phyloP scores from a whole-genome alignment of 2,329 filamentous ascomycete genomes.

The Fusarium xylarioides region DNA sequence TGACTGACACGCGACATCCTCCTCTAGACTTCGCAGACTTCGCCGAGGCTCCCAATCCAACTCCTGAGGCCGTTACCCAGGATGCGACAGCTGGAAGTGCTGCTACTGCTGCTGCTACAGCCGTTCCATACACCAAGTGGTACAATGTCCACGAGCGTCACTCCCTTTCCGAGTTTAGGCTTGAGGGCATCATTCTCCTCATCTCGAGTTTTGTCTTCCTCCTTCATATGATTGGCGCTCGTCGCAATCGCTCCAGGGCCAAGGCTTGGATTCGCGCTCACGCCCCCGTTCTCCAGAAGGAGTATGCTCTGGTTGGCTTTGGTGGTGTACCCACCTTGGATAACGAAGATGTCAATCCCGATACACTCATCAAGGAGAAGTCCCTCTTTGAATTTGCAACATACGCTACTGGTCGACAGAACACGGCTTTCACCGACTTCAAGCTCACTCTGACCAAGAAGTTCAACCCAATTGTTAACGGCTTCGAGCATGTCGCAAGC shows the following conservation, averaged over 20 bases:
- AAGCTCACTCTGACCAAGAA: conserved; percentile 83
- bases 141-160: conserved; percentile 96
- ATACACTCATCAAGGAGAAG: conserved; percentile 79
- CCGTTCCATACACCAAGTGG: conserved; percentile 87
- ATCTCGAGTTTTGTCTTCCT: conserved; percentile 78
- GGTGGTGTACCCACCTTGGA: conserved; percentile 63
- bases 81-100: conserved; percentile 58
- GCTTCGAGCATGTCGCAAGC: conserved; percentile 72
- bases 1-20: conserved; percentile 41
- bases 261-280: conserved; percentile 82
- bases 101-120: conserved; percentile 56
- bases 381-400: conserved; percentile 85
- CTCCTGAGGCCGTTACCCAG: conserved; percentile 59
- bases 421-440: conserved; percentile 89
- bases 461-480: conserved; percentile 77
- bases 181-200: conserved; percentile 83
- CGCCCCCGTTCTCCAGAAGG: conserved; percentile 74
- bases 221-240: conserved; percentile 83
- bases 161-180: conserved; percentile 82
- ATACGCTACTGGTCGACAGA: conserved; percentile 92
- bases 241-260: conserved; percentile 81
- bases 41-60: conserved; percentile 77
- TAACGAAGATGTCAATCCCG: conserved; percentile 48
- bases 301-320: conserved; percentile 91
- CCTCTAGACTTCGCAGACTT: conserved; percentile 91